phyloP scores from a whole-genome alignment of 2,329 filamentous ascomycete species.

The Botryotinia calthae region DNA sequence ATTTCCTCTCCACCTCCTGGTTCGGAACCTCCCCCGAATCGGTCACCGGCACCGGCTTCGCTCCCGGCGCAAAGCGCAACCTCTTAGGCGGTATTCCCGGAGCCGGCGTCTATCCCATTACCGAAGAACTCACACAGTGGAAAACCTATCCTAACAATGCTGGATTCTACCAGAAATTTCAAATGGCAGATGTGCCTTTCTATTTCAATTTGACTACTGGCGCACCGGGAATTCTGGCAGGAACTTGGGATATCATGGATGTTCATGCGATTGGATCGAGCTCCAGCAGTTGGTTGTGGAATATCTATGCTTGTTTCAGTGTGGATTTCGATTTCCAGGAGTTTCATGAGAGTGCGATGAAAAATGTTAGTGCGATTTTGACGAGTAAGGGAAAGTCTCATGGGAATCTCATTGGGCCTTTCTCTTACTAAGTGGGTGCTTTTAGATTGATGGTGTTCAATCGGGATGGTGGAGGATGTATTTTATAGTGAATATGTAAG shows the following conservation, averaged over 20 bases:
- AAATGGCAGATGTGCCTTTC: conserved; percentile 1
- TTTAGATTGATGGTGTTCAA: neutral
- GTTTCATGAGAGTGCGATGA: conserved; percentile 14
- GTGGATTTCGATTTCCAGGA: conserved; percentile 3
- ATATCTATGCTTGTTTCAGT: conserved; percentile 14
- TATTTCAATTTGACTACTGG: neutral
- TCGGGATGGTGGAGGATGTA: neutral
- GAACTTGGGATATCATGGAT: conserved; percentile 8
- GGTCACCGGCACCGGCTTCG: neutral
- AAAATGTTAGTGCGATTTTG: conserved; percentile 4
- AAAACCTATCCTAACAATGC: neutral
- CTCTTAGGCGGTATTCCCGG: neutral
- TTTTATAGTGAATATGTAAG: neutral
- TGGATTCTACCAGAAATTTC: neutral
- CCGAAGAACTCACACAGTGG: conserved; percentile 8
- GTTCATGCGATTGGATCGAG: neutral
- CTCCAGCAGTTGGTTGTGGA: conserved; percentile 1
- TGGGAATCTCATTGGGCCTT: neutral
- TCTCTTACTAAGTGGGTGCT: neutral
- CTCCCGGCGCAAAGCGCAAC: neutral
- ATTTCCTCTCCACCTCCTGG: conserved; percentile 10
- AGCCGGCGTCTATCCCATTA: neutral
- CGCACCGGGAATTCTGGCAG: neutral
- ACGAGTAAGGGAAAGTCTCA: neutral
- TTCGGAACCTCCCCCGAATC: neutral